phyloP scores from a whole-genome alignment of 805 yeast genomes.

The Metschnikowia koreensis region DNA sequence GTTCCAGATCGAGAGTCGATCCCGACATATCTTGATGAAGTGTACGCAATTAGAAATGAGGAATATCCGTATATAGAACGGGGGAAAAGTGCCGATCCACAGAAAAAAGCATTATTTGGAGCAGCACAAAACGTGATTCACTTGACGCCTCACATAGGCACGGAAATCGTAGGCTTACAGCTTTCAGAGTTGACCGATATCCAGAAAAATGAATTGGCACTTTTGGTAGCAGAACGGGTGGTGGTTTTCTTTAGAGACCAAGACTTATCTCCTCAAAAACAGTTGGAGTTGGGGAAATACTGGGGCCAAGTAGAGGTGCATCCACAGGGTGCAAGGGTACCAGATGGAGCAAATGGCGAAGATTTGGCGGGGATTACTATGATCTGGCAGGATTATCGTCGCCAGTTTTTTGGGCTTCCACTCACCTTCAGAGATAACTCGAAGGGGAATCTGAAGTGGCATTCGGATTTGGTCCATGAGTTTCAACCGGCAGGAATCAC shows the following conservation, averaged over 20 bases:
- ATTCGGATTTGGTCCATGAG: slow-evolving; percentile 57
- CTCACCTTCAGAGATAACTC: slow-evolving; percentile 29
- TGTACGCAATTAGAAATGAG: slow-evolving; percentile 18
- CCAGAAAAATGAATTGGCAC: slow-evolving; percentile 28
- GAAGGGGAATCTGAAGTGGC: slow-evolving; percentile 27
- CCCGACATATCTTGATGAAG: slow-evolving; percentile 25
- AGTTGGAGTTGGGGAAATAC: slow-evolving; percentile 26
- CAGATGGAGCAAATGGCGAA: slow-evolving; percentile 14
- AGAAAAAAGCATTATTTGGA: slow-evolving; percentile 26
- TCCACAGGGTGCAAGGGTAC: slow-evolving; percentile 20
- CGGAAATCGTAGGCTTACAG: slow-evolving; percentile 27
- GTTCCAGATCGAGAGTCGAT: slow-evolving; percentile 19
- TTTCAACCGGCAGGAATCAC: slow-evolving; percentile 56
- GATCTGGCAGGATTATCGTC: slow-evolving; percentile 37
- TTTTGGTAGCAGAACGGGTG: slow-evolving; percentile 28
- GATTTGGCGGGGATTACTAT: slow-evolving; percentile 26
- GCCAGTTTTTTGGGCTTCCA: slow-evolving; percentile 23
- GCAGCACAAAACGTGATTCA: slow-evolving; percentile 25
- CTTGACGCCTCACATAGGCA: slow-evolving; percentile 28
- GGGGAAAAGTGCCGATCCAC: slow-evolving; percentile 25
- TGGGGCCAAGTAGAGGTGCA: slow-evolving; percentile 30
- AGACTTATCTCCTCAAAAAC: slow-evolving; percentile 24
- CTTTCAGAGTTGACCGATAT: slow-evolving; percentile 24
- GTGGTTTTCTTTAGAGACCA: slow-evolving; percentile 28
- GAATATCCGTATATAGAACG: slow-evolving; percentile 23